A percentile compares a stretch with the other conserved stretches of the same genome.
Conservation (phyloP, 108 stramenopile genomes). For the Cyclotella baltica region DNA sequence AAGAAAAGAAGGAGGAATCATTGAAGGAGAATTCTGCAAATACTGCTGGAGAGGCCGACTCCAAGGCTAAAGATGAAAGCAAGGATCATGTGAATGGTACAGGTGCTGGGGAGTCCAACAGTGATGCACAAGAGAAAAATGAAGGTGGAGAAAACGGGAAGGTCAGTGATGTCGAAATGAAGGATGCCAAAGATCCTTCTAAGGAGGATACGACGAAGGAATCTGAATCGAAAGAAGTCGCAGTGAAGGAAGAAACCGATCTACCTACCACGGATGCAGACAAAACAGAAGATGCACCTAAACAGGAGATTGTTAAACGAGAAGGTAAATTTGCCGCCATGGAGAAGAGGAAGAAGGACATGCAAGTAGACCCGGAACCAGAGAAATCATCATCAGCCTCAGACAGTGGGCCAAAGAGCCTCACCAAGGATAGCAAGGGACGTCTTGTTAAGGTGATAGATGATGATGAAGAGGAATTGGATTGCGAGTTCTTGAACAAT, state of each 20-base stretch:
- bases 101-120: not conserved
- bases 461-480: slow-evolving; percentile 88
- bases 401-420: slow-evolving; percentile 35
- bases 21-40: slow-evolving; percentile 12
- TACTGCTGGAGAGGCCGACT: not conserved
- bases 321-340: slow-evolving; percentile 88
- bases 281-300: not conserved
- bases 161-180: slow-evolving; percentile 26
- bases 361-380: slow-evolving; percentile 47
- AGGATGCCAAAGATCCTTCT: slow-evolving; percentile 3
- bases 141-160: not conserved
- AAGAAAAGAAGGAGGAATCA: slow-evolving; percentile 47
- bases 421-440: slow-evolving; percentile 84
- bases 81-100: not conserved
- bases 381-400: slow-evolving; percentile 27
- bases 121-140: not conserved
- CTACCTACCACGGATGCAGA: not conserved
- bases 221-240: not conserved
- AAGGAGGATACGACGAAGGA: not conserved
- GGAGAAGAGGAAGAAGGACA: slow-evolving; percentile 73
- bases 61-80: not conserved
- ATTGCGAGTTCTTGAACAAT: slow-evolving; percentile 91
- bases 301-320: slow-evolving; percentile 22
- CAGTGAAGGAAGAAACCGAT: slow-evolving; percentile 7
- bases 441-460: slow-evolving; percentile 85